A percentile compares a stretch with the other conserved stretches of the same genome.
Evolutionary conservation across 148 eudicot species (phyloP).

Genomic region (Nepenthes mirabilis): DNA sequence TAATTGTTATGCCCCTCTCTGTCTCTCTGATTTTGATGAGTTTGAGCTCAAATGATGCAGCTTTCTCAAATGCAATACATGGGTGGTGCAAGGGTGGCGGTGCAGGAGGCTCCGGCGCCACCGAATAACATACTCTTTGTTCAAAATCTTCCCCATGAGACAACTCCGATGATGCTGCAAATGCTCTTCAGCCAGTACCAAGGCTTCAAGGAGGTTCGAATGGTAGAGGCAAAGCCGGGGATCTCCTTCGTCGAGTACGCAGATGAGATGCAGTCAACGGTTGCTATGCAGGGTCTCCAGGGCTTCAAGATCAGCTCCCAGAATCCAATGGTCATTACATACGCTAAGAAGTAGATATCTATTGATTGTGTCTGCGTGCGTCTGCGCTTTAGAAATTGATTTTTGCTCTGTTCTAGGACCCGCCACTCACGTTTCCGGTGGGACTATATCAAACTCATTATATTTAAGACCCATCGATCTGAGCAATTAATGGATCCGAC

Average conservation of each 20-base stretch:
- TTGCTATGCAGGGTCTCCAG: conserved; percentile 76
- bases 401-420: too few species aligned
- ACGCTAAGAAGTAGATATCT: conserved; percentile 69
- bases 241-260: conserved; percentile 90
- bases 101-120: conserved; percentile 76
- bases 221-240: conserved; percentile 93
- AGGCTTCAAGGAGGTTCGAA: conserved; percentile 93
- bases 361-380: too few species aligned
- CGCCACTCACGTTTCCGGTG: too few species aligned
- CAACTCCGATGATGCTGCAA: conserved; percentile 69
- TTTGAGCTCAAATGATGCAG: conserved; percentile 25
- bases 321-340: conserved; percentile 69
- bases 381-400: too few species aligned
- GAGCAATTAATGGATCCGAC: too few species aligned
- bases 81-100: conserved; percentile 49
- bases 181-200: conserved; percentile 71
- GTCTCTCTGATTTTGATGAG: not conserved
- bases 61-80: conserved; percentile 65
- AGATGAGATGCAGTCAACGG: conserved; percentile 69
- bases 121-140: conserved; percentile 82
- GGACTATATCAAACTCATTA: too few species aligned
- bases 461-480: too few species aligned
- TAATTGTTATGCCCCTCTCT: not conserved
- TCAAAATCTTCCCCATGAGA: conserved; percentile 85
- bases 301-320: conserved; percentile 62